These are phyloP conservation scores for Solanum sparsipilum DNA, from an alignment of 257 asterid genomes.

Conservation along the genomic window DNA sequence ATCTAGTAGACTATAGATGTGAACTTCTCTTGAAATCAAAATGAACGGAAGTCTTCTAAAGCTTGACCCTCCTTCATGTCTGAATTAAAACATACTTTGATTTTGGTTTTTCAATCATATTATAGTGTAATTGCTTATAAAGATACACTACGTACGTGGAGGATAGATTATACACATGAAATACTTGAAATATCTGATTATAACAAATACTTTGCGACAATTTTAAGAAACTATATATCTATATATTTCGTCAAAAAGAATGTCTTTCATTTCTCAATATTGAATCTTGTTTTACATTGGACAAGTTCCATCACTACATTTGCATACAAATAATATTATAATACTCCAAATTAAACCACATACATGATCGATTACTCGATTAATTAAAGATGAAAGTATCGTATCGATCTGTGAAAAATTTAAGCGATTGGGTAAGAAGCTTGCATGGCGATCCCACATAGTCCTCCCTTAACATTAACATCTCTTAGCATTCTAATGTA, in stretches of 20 bases:
- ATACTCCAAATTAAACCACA: background rate
- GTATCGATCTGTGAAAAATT: background rate
- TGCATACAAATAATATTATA: background rate
- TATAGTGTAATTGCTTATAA: too few relatives aligned
- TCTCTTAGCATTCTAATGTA: conserved; percentile 17
- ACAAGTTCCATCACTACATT: background rate
- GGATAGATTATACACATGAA: too few relatives aligned
- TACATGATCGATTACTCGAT: too few relatives aligned
- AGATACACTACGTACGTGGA: too few relatives aligned
- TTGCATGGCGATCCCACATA: background rate
- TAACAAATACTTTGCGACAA: background rate
- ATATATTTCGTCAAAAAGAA: background rate
- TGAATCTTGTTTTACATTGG: background rate
- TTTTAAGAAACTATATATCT: too few relatives aligned
- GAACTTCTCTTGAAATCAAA: background rate
- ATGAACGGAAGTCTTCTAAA: background rate
- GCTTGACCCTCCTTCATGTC: background rate
- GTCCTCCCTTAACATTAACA: background rate
- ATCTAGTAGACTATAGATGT: background rate
- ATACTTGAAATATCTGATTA: too few relatives aligned
- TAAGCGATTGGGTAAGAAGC: background rate
- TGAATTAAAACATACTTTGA: background rate
- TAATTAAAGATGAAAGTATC: too few relatives aligned
- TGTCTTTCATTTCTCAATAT: background rate
- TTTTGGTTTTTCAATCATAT: too few relatives aligned